Conservation (phyloP, 148 eudicot genomes). For the Drosera capensis region DNA sequence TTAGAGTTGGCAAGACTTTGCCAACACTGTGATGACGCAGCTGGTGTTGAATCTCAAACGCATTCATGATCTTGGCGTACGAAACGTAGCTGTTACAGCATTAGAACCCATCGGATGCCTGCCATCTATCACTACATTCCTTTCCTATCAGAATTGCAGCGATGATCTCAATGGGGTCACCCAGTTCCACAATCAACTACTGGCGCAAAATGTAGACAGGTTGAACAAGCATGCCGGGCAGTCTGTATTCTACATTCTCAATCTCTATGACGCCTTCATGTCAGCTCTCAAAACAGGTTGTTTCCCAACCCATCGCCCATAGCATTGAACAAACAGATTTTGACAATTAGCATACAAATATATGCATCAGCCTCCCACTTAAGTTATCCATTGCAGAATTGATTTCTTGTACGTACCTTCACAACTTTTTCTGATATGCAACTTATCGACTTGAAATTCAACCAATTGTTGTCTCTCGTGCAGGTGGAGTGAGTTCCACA, state of each 20-base stretch:
- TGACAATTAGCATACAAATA: too few relatives aligned
- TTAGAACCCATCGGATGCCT: conserved; percentile 1
- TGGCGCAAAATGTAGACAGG: conserved; percentile 12
- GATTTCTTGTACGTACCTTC: too few relatives aligned
- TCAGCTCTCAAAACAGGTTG: conserved; percentile 6
- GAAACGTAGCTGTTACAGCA: not conserved
- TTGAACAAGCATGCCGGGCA: conserved; percentile 13
- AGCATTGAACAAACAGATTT: not conserved
- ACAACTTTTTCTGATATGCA: conserved; percentile 4
- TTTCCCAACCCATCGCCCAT: not conserved
- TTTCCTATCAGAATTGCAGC: conserved; percentile 26
- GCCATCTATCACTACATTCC: conserved; percentile 10
- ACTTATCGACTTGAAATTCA: not conserved
- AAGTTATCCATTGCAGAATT: too few relatives aligned
- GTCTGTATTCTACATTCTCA: conserved; percentile 19
- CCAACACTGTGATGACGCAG: not conserved
- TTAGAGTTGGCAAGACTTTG: not conserved
- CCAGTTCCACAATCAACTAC: conserved; percentile 25
- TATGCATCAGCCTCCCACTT: too few relatives aligned
- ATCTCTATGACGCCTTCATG: conserved; percentile 39
- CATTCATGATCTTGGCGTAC: not conserved
- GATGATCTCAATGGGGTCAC: conserved; percentile 16
- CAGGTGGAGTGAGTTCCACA: conserved; percentile 7
- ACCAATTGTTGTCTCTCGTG: not conserved
- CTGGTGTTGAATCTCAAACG: conserved; percentile 1